Conservation (phyloP, 1,139 yeast species). For the Kodamaea ohmeri region DNA sequence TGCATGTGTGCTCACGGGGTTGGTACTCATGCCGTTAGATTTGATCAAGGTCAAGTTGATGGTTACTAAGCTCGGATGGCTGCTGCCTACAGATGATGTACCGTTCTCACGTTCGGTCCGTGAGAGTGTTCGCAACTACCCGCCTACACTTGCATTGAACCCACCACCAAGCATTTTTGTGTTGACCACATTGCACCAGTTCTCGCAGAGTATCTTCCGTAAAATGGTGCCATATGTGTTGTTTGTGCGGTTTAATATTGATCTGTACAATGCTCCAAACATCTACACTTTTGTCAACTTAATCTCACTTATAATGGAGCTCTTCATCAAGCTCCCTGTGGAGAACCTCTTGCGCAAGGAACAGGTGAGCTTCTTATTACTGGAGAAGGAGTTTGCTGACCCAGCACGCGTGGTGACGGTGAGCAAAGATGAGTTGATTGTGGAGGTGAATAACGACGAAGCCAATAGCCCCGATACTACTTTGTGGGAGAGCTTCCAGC, state of each 20-base stretch:
- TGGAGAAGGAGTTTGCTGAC: conserved; percentile 36
- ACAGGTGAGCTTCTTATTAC: conserved; percentile 63
- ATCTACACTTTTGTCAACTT: conserved; percentile 55
- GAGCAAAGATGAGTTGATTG: conserved; percentile 49
- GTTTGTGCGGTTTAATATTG: conserved; percentile 64
- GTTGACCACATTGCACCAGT: conserved; percentile 59
- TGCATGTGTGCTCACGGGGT: conserved; percentile 72
- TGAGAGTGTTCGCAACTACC: conserved; percentile 38
- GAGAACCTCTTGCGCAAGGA: conserved; percentile 85
- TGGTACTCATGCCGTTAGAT: conserved; percentile 80
- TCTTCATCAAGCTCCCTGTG: conserved; percentile 77
- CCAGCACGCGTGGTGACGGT: conserved; percentile 36
- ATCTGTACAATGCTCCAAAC: conserved; percentile 62
- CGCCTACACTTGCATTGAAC: conserved; percentile 41
- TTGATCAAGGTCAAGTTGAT: conserved; percentile 74
- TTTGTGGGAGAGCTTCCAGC: conserved; percentile 20
- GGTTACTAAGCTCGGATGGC: conserved; percentile 50
- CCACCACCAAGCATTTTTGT: conserved; percentile 56
- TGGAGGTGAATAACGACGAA: conserved; percentile 28
- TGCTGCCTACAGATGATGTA: conserved; percentile 1
- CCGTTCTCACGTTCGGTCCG: conserved; percentile 35
- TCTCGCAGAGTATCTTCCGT: conserved; percentile 59
- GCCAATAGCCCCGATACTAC: conserved; percentile 9
- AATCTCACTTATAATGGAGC: conserved; percentile 58
- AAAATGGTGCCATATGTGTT: conserved; percentile 73